A percentile compares a stretch with the other conserved stretches of the same genome.
These are phyloP conservation scores for Penicillium bialowiezense DNA, from an alignment of 495 filamentous ascomycete species.

Conservation along the genomic window DNA sequence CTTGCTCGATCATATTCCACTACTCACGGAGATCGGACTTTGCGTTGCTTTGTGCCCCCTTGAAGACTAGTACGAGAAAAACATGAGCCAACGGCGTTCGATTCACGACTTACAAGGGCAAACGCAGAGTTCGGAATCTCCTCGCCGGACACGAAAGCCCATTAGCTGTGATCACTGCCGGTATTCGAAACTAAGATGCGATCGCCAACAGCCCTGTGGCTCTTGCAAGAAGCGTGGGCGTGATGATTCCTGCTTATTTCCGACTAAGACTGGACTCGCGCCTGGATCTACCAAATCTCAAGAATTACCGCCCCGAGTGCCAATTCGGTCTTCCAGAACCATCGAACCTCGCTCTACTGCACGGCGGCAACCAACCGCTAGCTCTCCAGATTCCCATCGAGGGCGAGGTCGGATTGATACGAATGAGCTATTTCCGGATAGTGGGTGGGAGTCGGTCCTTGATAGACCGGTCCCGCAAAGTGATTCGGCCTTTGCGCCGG, in stretches of 20 bases:
- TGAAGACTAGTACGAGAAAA: no score
- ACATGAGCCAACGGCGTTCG: no score
- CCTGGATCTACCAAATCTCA: neutral
- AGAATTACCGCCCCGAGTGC: neutral
- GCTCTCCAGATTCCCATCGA: neutral
- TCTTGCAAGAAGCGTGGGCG: slow-evolving; percentile 11
- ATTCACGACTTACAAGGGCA: no score
- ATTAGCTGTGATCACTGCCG: slow-evolving; percentile 18
- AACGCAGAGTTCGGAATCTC: neutral
- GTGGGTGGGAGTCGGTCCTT: slow-evolving; percentile 1
- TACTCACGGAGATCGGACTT: no score
- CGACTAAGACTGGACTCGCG: neutral
- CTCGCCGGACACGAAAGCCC: slow-evolving; percentile 14
- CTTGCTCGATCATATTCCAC: no score
- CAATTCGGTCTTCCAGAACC: neutral
- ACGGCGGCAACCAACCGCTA: no score
- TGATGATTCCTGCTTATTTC: slow-evolving; percentile 1
- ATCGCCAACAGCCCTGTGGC: slow-evolving; percentile 20
- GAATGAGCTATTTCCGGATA: neutral
- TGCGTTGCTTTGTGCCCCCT: no score
- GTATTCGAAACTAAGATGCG: slow-evolving; percentile 21
- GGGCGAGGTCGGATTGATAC: neutral
- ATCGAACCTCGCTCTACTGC: neutral
- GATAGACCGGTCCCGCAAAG: neutral
- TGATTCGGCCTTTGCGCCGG: neutral